Evolutionary conservation across 225 moss, liverwort and hornwort genomes (phyloP), one percentile per base, ranked within the genome.

Genomic region (Sphagnum contortum): DNA sequence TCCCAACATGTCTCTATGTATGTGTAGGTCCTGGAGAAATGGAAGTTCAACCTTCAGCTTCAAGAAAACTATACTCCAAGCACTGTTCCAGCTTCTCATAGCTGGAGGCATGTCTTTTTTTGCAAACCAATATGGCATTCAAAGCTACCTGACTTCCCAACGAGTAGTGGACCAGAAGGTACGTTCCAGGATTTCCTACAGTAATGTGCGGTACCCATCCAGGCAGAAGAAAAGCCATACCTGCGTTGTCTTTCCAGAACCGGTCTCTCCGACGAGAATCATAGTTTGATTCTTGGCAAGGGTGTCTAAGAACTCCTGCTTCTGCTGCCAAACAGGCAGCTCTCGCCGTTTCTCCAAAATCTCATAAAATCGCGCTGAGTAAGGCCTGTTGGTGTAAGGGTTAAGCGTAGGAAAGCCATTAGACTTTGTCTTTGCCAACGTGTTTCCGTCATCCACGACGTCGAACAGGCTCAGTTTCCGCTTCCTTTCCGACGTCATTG

Each of bases 181-280:
- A 29, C 29, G 29, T 29, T 29, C 29, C 29, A 29, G 29, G 29
- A 29, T 29, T 29, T 29, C 29, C 29, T 29, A 29, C 29, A 29
- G 1, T 29, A 29, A 29, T 29, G 29, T 29, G 29, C 29, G 1
- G 29, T 29, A 29, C 29, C 29, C 29, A 29, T 29, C 29, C 29
- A 29, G 29, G 29, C 29, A 29, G 29, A 29, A 29, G 29, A 29
- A 29, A 29, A 29, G 29, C 29, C 48, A 48, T 76, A 83, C 83
- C 83, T 83, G 83, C 1, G 83, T 85, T 0, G 80, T 86, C 74
- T 85, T 85, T 8, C 81, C 75, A 3, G 79, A 86, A 44, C 89
- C 75, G 2, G 80, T 87, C 59, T 87, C 87, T 63, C 80, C 87
- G 13, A 80, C 82, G 4, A 87, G 55, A 50, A 87, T 87, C 76